Conservation (phyloP, 2,329 filamentous ascomycete species). For the Aspergillus caelatus region DNA sequence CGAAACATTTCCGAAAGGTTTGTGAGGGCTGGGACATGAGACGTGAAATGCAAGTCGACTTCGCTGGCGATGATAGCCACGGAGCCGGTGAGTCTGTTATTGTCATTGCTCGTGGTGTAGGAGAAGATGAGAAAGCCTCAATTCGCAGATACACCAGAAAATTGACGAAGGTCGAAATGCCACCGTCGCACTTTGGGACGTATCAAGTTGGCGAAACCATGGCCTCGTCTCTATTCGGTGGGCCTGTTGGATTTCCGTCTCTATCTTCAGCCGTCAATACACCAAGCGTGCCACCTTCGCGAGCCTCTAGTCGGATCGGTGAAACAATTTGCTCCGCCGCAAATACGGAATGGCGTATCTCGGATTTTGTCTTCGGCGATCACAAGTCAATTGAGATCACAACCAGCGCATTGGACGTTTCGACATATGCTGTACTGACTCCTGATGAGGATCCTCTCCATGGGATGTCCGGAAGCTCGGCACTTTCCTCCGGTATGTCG, state of each 20-base stretch:
- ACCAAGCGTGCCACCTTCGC: slow-evolving; percentile 33
- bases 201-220: slow-evolving; percentile 17
- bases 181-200: slow-evolving; percentile 12
- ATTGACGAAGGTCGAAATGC: slow-evolving; percentile 39
- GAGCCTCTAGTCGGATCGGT: slow-evolving; percentile 34
- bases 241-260: slow-evolving; percentile 41
- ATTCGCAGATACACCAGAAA: slow-evolving; percentile 63
- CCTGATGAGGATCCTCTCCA: slow-evolving; percentile 77
- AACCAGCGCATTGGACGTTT: slow-evolving; percentile 72
- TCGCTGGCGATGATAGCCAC: slow-evolving; percentile 76
- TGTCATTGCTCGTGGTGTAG: slow-evolving; percentile 72
- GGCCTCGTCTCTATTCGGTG: slow-evolving; percentile 56
- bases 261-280: slow-evolving; percentile 50
- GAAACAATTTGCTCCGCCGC: slow-evolving; percentile 37
- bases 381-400: slow-evolving; percentile 66
- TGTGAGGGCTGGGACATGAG: slow-evolving; percentile 94
- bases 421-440: slow-evolving; percentile 70
- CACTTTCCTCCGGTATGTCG: slow-evolving; percentile 56
- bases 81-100: slow-evolving; percentile 76
- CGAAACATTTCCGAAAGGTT: slow-evolving; percentile 74
- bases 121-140: slow-evolving; percentile 57
- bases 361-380: slow-evolving; percentile 64
- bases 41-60: slow-evolving; percentile 82
- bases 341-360: slow-evolving; percentile 68
- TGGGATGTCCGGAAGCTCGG: slow-evolving; percentile 58